Base-by-base conservation (phyloP, 208 protist species). In the Blastocrithidia nonstop region DNA sequence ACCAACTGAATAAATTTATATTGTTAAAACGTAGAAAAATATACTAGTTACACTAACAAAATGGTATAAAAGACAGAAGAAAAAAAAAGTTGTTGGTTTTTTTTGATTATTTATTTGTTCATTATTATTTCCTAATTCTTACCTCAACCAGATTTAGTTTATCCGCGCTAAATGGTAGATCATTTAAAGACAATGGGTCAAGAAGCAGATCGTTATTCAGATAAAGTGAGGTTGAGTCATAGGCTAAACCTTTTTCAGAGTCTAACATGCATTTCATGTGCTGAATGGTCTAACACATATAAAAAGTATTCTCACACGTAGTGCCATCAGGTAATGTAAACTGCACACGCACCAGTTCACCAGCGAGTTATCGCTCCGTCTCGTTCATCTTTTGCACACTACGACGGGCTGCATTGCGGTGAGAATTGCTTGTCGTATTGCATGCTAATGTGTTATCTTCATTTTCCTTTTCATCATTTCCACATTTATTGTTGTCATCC, bases 211-310 rank as follows among this genome's bases (percentile, higher is more conserved):
- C 57, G 9, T 79, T 66, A 3, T 52, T 64, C 9, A 91, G 56
- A 48, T 70, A 84, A 7, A 92, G 62, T 17, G 48, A 65, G 15
- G 73, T 86, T 39, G 43, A 57, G 13, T 77, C 61, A 63, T 88
- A 92, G 9, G 66, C 42, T 32, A 83, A 45, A 4, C 47, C 64
- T 33, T 74, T 57, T 26, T 76, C 58, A 40, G 74, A 58, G 51
- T 92, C 72, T 39, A 92, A 49, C 19, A 67, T 45, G 29, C 68
- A 45, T 51, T 92, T 92, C 17, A 92, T 41, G 45, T 67, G 65
- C 50, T 77, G 72, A 3, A 92, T 53, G 20, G 62, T 88, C 50
- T 92, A 75, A 7, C 82, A 77, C 71, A 85, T 86, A 50, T 67
- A 79, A 43, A 79, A 82, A 11, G 32, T 49, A 8, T 56, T 45